phyloP scores from a whole-genome alignment of 148 eudicot genomes.

The Camellia granthamiana region DNA sequence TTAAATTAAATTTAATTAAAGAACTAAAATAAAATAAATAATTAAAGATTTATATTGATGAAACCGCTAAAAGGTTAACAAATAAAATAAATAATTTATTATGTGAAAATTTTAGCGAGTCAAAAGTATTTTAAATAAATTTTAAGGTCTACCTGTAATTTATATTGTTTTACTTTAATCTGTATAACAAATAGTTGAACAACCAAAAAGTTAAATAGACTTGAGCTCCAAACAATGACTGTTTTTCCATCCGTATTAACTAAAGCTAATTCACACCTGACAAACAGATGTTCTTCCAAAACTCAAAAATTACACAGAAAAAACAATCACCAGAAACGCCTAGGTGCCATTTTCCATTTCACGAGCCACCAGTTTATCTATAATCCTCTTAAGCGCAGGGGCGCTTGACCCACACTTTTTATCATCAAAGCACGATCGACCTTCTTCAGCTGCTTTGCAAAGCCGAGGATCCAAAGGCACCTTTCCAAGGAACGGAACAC shows the following conservation, averaged over 20 bases:
- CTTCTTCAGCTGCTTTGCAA: constrained; percentile 93
- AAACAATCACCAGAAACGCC: not conserved
- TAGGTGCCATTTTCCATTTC: constrained; percentile 28
- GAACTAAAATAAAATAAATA: too few species aligned
- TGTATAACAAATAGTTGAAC: too few species aligned
- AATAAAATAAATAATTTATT: too few species aligned
- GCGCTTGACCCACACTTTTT: constrained; percentile 55
- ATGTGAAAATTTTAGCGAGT: too few species aligned
- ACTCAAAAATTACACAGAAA: not conserved
- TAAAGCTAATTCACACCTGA: too few species aligned
- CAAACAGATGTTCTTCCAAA: not conserved
- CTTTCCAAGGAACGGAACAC: constrained; percentile 76
- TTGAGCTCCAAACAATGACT: not conserved
- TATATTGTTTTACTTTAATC: too few species aligned
- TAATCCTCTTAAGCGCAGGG: constrained; percentile 54
- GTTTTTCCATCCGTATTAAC: not conserved
- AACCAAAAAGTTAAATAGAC: too few species aligned
- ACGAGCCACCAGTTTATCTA: constrained; percentile 45
- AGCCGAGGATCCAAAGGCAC: constrained; percentile 87
- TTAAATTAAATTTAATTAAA: too few species aligned
- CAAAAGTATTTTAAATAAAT: too few species aligned
- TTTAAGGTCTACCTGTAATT: too few species aligned
- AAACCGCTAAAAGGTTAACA: too few species aligned
- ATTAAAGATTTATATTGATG: too few species aligned
- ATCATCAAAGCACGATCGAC: constrained; percentile 76